Conservation (phyloP, 2,329 filamentous ascomycete genomes). For the Bipolaris cookei region DNA sequence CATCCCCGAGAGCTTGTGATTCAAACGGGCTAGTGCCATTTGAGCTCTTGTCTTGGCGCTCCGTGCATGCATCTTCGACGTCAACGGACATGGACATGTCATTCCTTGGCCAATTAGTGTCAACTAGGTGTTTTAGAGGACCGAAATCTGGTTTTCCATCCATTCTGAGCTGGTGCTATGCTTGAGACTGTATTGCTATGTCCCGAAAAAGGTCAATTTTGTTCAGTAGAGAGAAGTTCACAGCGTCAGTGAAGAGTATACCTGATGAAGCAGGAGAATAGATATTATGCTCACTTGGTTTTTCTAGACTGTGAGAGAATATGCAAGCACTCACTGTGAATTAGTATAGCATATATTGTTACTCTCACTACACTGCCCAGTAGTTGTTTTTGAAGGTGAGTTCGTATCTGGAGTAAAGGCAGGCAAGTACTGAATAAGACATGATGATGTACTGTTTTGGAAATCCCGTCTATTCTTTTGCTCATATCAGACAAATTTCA, state of each 20-base stretch:
- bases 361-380: not conserved
- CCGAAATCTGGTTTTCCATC: not conserved
- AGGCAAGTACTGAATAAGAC: not conserved
- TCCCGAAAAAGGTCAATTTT: not conserved
- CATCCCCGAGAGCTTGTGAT: constrained; percentile 13
- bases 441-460: too few relatives aligned
- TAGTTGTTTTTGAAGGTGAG: not conserved
- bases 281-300: too few relatives aligned
- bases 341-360: too few relatives aligned
- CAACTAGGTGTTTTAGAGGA: not conserved
- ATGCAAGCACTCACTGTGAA: too few relatives aligned
- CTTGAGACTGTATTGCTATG: not conserved
- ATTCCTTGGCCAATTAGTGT: not conserved
- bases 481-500: not conserved
- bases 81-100: constrained; percentile 8
- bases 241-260: not conserved
- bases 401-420: not conserved
- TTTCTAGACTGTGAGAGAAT: too few relatives aligned
- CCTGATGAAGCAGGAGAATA: not conserved
- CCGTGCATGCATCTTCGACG: constrained; percentile 6
- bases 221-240: not conserved
- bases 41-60: constrained; percentile 19
- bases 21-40: constrained; percentile 23
- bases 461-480: too few relatives aligned
- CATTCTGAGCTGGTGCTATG: not conserved